Percentiles rank a stretch among this genome's conserved stretches.
Conservation (phyloP, 1,139 yeast species). For the Pichia sp. region DNA sequence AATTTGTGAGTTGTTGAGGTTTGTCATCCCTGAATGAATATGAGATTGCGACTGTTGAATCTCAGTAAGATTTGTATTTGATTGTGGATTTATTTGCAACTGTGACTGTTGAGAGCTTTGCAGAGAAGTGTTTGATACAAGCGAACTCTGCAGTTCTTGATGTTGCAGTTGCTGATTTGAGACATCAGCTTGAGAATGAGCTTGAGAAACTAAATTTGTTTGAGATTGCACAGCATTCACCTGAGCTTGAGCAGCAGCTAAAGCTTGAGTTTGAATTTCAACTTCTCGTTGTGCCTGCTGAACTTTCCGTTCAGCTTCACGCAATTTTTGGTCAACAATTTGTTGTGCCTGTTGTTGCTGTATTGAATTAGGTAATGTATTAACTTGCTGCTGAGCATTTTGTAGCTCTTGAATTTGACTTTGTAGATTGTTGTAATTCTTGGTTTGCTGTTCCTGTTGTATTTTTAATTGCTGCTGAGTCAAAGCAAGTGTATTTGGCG, state of each 20-base stretch:
- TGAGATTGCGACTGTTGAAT: conserved; percentile 1
- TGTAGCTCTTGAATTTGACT: conserved; percentile 8
- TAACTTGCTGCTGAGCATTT: conserved; percentile 5
- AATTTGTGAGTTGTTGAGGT: conserved; percentile 5
- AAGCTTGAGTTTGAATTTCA: neutral
- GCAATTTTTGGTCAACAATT: neutral
- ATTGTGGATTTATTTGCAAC: neutral
- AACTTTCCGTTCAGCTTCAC: conserved; percentile 6
- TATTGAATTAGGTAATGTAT: neutral
- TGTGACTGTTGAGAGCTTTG: neutral
- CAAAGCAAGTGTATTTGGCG: conserved; percentile 7
- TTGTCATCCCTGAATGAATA: neutral
- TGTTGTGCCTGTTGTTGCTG: neutral
- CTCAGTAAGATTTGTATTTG: neutral
- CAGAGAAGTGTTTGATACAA: too few species aligned
- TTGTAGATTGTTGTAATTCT: conserved; percentile 2
- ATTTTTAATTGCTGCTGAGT: conserved; percentile 12
- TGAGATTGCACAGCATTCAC: neutral
- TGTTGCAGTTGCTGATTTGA: neutral
- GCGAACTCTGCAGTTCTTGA: neutral
- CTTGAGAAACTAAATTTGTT: neutral
- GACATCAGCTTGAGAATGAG: neutral
- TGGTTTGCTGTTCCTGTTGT: conserved; percentile 15
- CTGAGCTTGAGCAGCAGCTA: conserved; percentile 1
- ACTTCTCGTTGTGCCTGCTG: neutral